Evolutionary conservation across 257 asterid species (phyloP), one percentile per base, ranked within the genome.

Genomic region (Perilla frutescens): DNA sequence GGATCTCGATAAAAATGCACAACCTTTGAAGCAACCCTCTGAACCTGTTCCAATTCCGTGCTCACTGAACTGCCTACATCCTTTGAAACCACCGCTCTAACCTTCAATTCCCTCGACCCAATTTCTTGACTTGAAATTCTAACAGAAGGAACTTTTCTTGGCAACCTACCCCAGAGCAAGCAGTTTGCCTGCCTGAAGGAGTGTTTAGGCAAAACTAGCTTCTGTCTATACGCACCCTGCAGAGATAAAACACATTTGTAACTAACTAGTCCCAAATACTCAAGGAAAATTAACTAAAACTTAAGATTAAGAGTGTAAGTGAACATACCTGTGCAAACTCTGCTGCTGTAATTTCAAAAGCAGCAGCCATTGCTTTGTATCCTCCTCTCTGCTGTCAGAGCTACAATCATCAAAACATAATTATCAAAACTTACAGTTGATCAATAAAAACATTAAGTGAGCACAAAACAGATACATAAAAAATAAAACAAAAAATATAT

Each of bases 321-420:
- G 37, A 29, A 20, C 86, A 45, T 84, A 91, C 97, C 50, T 80
- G 88, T 14, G 85, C 75, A 75, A 91, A 91, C 62, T 87, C 91
- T 5, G 89, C 80, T 1, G 92, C 87, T 26, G 97, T 80, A 39
- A 87, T 66, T 60, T 87, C 83, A 84, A 69, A 80, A 60, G 88
- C 75, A 58, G 91, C 78, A 68, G 90, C 90, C 97, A 91, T 91
- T n/a, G 43, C 73, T 60, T 3, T 45, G 60, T 6, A 11, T 26
- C 37, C 31, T 29, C 10, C 53, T 44, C 55, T 63, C 80, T 59
- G 48, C 32, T 82, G 49, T 78, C 73, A 63, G 44, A 10, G 20
- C 6, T 57, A 11, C 62, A 7, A 39, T n/a, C 66, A n/a, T 61
- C 1, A 5, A 37, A 37, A 54, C 20, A 1, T 11, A 48, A 48